These are phyloP conservation scores for Cyberlindnera japonica DNA, from an alignment of 805 yeast species.

Conservation along the genomic window DNA sequence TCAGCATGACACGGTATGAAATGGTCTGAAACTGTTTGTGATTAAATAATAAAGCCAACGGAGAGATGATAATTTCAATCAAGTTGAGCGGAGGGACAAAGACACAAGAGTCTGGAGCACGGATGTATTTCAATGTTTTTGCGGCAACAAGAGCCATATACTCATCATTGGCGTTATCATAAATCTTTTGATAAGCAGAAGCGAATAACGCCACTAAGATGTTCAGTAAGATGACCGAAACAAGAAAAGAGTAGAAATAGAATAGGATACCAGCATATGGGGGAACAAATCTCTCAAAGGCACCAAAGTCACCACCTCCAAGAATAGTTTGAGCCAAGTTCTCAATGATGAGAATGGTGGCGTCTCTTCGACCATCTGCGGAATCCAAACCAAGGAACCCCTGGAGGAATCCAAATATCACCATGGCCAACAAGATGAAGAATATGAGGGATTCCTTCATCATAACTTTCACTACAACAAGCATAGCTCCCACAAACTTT, in stretches of 20 bases:
- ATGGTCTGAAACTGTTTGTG: slow-evolving; percentile 34
- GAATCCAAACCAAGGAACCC: slow-evolving; percentile 85
- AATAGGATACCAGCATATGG: slow-evolving; percentile 83
- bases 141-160: slow-evolving; percentile 81
- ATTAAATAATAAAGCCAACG: slow-evolving; percentile 40
- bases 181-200: slow-evolving; percentile 76
- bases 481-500: slow-evolving; percentile 82
- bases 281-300: slow-evolving; percentile 69
- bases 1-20: slow-evolving; percentile 55
- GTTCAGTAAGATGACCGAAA: slow-evolving; percentile 72
- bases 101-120: slow-evolving; percentile 86
- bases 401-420: slow-evolving; percentile 77
- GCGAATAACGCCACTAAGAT: slow-evolving; percentile 82
- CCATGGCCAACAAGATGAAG: slow-evolving; percentile 66
- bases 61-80: slow-evolving; percentile 54
- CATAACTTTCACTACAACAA: slow-evolving; percentile 80
- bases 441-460: slow-evolving; percentile 84
- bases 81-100: slow-evolving; percentile 84
- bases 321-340: slow-evolving; percentile 69
- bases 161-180: slow-evolving; percentile 80
- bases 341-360: slow-evolving; percentile 58
- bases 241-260: slow-evolving; percentile 72
- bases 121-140: slow-evolving; percentile 74
- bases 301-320: slow-evolving; percentile 69
- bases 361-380: slow-evolving; percentile 80